Base-by-base conservation (phyloP, 768 basidiomycete species). In the Lactifluus volemus region DNA sequence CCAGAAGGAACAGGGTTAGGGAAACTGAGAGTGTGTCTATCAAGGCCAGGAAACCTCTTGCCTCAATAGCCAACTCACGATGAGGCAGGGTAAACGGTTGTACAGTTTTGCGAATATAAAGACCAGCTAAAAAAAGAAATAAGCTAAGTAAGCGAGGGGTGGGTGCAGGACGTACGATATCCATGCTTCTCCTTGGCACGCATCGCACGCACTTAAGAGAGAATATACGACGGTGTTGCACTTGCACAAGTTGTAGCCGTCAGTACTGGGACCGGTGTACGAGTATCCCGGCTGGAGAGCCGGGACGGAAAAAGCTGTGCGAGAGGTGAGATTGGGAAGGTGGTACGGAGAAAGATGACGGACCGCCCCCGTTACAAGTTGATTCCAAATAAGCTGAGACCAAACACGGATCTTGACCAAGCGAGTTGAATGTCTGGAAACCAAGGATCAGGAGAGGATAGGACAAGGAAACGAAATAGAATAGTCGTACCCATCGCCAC, bases 151-250 rank as follows among this genome's bases (percentile, higher is more conserved):
- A 9, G 21, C 4, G 9, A 15, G 25, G 14, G 5, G 25, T 19
- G 25, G 17, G n/a, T 6, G 8, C 2, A 15, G 38, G 30, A 19
- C 61, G 12, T 7, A 62, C 61, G 32, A 12, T 14, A 12, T 49
- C 61, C 51, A 62, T 0, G 2, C 2, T 19, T 1, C 1, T 15
- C 19, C 14, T 25, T 62, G 61, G n/a, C 61, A 62, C 8, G 56
- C 61, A 4, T 53, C 61, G 17, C 61, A 62, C n/a, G 61, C 61
- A 12, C 61, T 62, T n/a, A 62, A 8, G 25, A 62, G 61, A 3
- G 42, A 52, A 39, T 63, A 63, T 9, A 32, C 8, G 15, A 63
- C 14, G 0, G 56, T 58, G 52, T 38, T 63, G 25, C 61, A 63
- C 51, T 58, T 53, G 61, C 61, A 62, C 52, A 53, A 2, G 34